Evolutionary conservation across 768 basidiomycete genomes (phyloP), one percentile per base, ranked within the genome.

Genomic region (Daedalea quercina): DNA sequence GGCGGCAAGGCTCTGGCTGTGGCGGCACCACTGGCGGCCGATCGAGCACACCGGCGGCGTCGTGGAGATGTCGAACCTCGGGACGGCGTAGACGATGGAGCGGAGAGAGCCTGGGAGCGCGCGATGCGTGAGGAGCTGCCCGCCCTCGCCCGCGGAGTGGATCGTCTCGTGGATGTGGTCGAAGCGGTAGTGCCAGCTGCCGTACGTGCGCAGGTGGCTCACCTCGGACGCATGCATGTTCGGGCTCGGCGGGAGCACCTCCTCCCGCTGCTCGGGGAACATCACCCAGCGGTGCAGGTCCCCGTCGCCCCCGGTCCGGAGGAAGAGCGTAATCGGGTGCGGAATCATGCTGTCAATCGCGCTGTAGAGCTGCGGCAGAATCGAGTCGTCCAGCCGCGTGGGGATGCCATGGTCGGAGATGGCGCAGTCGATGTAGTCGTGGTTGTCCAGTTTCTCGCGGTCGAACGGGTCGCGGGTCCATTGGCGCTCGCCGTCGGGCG

Each of bases 331-430:
- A 31, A 60, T 23, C 15, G 54, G 53, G 22, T 26, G 41, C 31
- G 55, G 48, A 8, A 33, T 41, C 17, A n/a, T 47, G 46, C 22
- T n/a, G 19, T 44, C 56, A 0, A 43, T 31, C 2, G 37, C 26
- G 12, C 45, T 44, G 35, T 31, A 40, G 28, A 51, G 44, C 19
- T 19, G n/a, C 13, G 52, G 40, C 9, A 35, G 12, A 19, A 53
- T 8, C 17, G 57, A 58, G 23, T 50, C 43, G 44, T 60, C 59
- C 25, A 24, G 26, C 1, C 33, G 49, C 3, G 47, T 37, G 89
- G 85, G 3, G 81, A 80, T 1, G 69, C 62, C 8, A 66, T 61
- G 3, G 45, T 37, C 0, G 67, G 60, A 8, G 66, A 43, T 28
- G 52, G 34, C 31, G 24, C 53, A 8, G 44, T 60, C 44, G 11